A percentile compares a stretch with the other conserved stretches of the same genome.
phyloP scores from a whole-genome alignment of 805 yeast genomes.

The Yamadazyma olivae region DNA sequence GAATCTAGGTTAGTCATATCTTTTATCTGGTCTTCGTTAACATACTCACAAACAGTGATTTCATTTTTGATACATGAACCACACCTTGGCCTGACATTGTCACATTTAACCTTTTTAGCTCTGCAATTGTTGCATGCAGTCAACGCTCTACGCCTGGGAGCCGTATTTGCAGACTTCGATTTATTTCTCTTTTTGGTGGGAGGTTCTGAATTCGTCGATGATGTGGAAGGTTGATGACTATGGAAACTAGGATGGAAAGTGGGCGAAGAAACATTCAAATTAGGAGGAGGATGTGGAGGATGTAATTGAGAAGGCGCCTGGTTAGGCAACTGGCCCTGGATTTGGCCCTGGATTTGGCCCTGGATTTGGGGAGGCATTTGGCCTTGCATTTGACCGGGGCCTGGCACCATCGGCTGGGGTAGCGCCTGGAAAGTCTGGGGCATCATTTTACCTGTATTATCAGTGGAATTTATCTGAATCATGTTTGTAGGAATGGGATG shows the following conservation, averaged over 20 bases:
- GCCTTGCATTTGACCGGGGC: too few species aligned
- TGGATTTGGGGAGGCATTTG: too few species aligned
- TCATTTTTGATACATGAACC: constrained; percentile 31
- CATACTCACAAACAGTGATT: constrained; percentile 24
- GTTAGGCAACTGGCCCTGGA: too few species aligned
- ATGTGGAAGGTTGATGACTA: too few species aligned
- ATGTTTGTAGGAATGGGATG: background rate
- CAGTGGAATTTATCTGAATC: background rate
- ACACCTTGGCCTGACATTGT: constrained; percentile 32
- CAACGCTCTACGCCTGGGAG: constrained; percentile 26
- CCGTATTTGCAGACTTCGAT: background rate
- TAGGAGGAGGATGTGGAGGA: too few species aligned
- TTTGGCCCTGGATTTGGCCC: too few species aligned
- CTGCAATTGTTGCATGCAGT: constrained; percentile 40
- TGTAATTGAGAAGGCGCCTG: too few species aligned
- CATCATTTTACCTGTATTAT: background rate
- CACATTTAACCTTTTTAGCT: constrained; percentile 35
- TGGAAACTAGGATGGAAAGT: too few species aligned
- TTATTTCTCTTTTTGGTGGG: background rate
- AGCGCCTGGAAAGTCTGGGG: background rate
- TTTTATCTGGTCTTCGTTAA: constrained; percentile 21
- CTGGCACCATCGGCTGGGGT: background rate
- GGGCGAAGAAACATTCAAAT: too few species aligned
- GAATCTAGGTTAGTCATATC: constrained; percentile 23
- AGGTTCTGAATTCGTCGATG: too few species aligned